Conservation (phyloP, 306 rosid species). For the Ceratonia siliqua region DNA sequence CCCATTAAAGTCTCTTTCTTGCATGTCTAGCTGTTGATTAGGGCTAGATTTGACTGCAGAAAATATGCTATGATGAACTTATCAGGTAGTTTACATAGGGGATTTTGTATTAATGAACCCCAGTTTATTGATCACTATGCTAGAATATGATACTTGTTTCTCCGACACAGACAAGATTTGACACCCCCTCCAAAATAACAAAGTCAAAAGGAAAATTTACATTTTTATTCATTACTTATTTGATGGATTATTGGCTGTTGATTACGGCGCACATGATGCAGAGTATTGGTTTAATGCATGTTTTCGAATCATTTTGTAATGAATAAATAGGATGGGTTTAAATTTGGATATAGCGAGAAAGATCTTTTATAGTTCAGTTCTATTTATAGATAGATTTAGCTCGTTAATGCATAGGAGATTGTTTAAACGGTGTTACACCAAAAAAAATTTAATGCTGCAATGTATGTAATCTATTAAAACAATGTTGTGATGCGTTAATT, state of each 20-base stretch:
- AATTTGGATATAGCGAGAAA: background rate
- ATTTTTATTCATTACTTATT: background rate
- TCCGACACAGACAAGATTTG: background rate
- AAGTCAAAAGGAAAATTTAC: background rate
- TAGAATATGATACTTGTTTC: slow-evolving; percentile 3
- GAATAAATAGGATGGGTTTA: background rate
- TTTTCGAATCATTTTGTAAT: too few relatives aligned
- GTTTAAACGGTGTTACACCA: background rate
- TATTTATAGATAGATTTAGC: background rate
- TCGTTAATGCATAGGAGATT: background rate
- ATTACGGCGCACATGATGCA: background rate
- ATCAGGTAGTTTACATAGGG: background rate
- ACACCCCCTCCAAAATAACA: background rate
- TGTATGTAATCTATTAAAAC: background rate
- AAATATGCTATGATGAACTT: background rate
- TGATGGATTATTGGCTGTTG: too few relatives aligned
- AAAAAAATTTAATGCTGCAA: background rate
- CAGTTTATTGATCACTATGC: background rate
- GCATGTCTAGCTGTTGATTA: slow-evolving; percentile 6
- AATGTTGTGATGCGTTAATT: background rate
- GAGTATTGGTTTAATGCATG: too few relatives aligned
- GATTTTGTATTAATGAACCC: background rate
- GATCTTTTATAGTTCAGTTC: background rate
- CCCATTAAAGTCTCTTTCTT: background rate
- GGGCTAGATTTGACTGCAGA: background rate